These are phyloP conservation scores for Clonostachys byssicola DNA, from an alignment of 2,329 filamentous ascomycete species.

Conservation along the genomic window DNA sequence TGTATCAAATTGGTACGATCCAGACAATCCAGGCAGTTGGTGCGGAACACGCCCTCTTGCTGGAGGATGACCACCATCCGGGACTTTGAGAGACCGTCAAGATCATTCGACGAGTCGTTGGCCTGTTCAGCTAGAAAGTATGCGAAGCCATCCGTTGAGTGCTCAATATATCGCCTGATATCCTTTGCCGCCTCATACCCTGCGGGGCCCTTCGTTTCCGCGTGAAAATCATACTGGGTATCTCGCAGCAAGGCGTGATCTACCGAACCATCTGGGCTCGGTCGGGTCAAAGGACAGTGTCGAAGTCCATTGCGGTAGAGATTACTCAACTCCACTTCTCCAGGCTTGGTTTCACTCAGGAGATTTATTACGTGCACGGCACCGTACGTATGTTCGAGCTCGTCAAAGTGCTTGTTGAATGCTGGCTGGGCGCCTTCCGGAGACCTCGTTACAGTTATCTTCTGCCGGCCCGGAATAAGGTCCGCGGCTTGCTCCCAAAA, in stretches of 20 bases:
- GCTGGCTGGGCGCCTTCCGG: conserved; percentile 88
- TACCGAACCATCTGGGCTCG: conserved; percentile 44
- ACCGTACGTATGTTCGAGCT: conserved; percentile 82
- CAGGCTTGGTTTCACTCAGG: conserved; percentile 83
- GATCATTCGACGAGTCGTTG: conserved; percentile 43
- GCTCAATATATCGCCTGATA: conserved; percentile 73
- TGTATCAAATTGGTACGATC: conserved; percentile 96
- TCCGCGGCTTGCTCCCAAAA: conserved; percentile 96
- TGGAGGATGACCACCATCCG: conserved; percentile 70
- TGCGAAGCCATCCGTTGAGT: conserved; percentile 83
- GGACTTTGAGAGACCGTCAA: conserved; percentile 17
- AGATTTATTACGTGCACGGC: conserved; percentile 91
- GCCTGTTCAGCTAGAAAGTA: conserved; percentile 81
- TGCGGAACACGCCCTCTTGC: conserved; percentile 93
- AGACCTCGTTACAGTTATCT: conserved; percentile 86
- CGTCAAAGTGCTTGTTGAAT: conserved; percentile 91
- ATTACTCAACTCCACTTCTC: conserved; percentile 78
- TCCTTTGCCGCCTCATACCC: conserved; percentile 89
- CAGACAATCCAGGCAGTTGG: conserved; percentile 93
- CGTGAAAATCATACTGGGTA: conserved; percentile 95
- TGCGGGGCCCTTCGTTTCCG: conserved; percentile 79
- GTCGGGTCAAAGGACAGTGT: conserved; percentile 66
- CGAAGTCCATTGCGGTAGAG: conserved; percentile 75
- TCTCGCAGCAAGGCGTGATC: conserved; percentile 74
- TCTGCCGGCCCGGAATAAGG: conserved; percentile 86